Evolutionary conservation across 805 yeast genomes (phyloP).

Genomic region (Candida caryicola): DNA sequence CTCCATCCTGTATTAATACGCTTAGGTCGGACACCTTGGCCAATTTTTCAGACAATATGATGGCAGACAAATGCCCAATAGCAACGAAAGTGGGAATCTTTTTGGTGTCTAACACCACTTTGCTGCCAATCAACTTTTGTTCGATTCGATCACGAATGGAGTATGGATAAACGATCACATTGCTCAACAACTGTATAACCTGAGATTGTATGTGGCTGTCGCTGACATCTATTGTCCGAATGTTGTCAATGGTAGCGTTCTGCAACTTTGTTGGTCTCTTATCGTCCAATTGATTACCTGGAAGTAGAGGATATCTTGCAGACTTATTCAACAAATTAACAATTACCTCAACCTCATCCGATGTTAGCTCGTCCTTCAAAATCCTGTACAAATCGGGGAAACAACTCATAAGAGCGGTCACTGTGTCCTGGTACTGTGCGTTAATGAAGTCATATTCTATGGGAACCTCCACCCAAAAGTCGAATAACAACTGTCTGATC

Average conservation of each 20-base stretch:
- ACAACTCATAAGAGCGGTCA: conserved; percentile 52
- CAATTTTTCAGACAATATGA: conserved; percentile 40
- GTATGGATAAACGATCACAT: conserved; percentile 57
- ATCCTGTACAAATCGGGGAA: conserved; percentile 49
- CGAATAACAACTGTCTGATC: conserved; percentile 40
- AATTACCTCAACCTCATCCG: conserved; percentile 45
- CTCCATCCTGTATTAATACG: conserved; percentile 42
- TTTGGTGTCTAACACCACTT: conserved; percentile 23
- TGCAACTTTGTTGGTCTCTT: conserved; percentile 60
- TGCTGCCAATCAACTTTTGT: conserved; percentile 45
- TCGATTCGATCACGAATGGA: conserved; percentile 57
- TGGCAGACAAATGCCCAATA: conserved; percentile 48
- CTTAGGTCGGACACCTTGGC: conserved; percentile 24
- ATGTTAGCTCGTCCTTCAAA: conserved; percentile 26
- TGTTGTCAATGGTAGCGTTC: conserved; percentile 48
- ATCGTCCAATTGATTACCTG: conserved; percentile 54
- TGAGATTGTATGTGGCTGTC: conserved; percentile 38
- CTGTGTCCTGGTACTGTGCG: conserved; percentile 56
- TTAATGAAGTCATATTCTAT: conserved; percentile 41
- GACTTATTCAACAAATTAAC: conserved; percentile 61
- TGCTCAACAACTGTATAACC: conserved; percentile 52
- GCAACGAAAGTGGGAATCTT: conserved; percentile 66
- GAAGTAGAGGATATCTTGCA: conserved; percentile 70
- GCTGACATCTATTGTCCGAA: conserved; percentile 33
- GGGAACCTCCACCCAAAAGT: conserved; percentile 48